Percentiles rank a stretch among this genome's conserved stretches.
Evolutionary conservation across 1,284 basidiomycete species (phyloP).

Genomic region (Leccinum angustisporum): DNA sequence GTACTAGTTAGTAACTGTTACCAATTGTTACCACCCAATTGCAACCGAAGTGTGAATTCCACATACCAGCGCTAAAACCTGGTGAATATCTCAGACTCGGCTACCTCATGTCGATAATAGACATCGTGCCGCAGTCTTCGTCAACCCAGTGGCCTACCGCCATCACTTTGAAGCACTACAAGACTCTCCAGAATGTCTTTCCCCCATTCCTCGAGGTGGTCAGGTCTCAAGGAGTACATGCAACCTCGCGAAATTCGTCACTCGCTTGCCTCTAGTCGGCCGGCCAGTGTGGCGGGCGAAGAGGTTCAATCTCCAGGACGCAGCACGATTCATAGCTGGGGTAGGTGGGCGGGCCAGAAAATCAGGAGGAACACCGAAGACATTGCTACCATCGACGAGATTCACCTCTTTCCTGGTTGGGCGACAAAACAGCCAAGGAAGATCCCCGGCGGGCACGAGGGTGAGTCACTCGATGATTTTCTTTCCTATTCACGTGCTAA

Average conservation of each 20-base stretch:
- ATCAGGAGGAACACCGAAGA: constrained; percentile 29
- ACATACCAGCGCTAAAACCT: neutral
- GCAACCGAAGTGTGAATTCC: neutral
- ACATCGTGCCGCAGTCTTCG: constrained; percentile 9
- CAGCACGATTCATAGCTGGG: constrained; percentile 37
- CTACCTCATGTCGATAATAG: neutral
- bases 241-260: constrained; percentile 36
- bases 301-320: constrained; percentile 15
- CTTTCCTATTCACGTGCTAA: neutral
- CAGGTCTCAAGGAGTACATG: constrained; percentile 44
- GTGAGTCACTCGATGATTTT: constrained; percentile 14
- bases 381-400: constrained; percentile 29
- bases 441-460: constrained; percentile 7
- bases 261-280: constrained; percentile 18
- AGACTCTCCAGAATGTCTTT: constrained; percentile 36
- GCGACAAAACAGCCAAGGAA: constrained; percentile 21
- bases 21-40: neutral
- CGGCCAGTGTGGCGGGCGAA: constrained; percentile 11
- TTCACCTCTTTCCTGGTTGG: constrained; percentile 39
- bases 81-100: neutral
- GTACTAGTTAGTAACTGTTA: too few relatives aligned
- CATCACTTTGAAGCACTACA: constrained; percentile 9
- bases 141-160: neutral
- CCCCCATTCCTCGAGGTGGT: constrained; percentile 35
- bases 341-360: constrained; percentile 52